A percentile compares a stretch with the other conserved stretches of the same genome.
Evolutionary conservation across 2,329 filamentous ascomycete genomes (phyloP).

Genomic region (Ilyonectria mors-panacis): DNA sequence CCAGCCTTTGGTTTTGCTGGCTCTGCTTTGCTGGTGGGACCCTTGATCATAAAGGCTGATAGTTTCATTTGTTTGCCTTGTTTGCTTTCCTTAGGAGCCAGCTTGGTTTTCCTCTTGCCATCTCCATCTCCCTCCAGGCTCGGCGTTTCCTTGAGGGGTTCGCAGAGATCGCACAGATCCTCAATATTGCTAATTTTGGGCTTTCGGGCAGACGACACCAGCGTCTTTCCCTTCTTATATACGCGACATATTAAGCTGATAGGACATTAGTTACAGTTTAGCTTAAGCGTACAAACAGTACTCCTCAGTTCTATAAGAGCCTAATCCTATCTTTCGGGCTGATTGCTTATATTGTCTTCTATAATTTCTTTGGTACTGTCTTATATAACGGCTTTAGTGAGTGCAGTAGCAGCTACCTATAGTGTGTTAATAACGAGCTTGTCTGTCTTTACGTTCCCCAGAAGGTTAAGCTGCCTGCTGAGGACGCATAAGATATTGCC

Average conservation of each 20-base stretch:
- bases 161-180: constrained; percentile 65
- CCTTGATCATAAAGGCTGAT: constrained; percentile 55
- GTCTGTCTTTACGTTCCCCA: constrained; percentile 70
- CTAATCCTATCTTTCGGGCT: constrained; percentile 74
- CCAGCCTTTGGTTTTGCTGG: constrained; percentile 32
- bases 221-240: constrained; percentile 61
- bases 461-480: constrained; percentile 71
- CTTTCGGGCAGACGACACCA: constrained; percentile 43
- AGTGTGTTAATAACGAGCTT: constrained; percentile 66
- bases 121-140: constrained; percentile 39
- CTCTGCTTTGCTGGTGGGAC: constrained; percentile 23
- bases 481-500: constrained; percentile 75
- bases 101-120: constrained; percentile 16
- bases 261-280: constrained; percentile 68
- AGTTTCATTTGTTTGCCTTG: constrained; percentile 51
- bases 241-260: constrained; percentile 66
- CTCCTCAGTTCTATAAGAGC: constrained; percentile 77
- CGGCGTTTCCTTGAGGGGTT: constrained; percentile 59
- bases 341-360: constrained; percentile 57
- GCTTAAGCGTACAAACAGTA: constrained; percentile 73
- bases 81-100: constrained; percentile 25
- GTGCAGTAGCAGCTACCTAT: constrained; percentile 70
- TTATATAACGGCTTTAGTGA: constrained; percentile 66
- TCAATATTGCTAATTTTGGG: constrained; percentile 61
- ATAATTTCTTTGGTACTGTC: constrained; percentile 50